Evolutionary conservation across 2,329 filamentous ascomycete species (phyloP).

Genomic region (Cytospora mali): DNA sequence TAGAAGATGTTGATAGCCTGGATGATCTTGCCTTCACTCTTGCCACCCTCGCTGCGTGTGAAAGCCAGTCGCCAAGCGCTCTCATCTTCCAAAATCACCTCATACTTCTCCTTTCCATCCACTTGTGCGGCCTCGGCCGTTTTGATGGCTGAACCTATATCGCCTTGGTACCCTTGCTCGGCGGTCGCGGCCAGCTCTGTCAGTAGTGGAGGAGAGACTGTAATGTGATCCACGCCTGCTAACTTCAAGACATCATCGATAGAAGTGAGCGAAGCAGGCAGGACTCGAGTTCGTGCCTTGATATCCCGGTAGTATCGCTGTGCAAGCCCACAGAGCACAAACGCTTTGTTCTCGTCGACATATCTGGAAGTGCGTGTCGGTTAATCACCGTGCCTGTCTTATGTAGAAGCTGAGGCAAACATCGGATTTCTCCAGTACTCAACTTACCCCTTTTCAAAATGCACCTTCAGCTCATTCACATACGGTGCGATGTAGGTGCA

Average conservation of each 20-base stretch:
- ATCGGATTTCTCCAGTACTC: neutral
- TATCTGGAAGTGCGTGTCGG: constrained; percentile 41
- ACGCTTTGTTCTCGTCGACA: constrained; percentile 50
- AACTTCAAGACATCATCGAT: constrained; percentile 60
- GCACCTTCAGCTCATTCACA: constrained; percentile 66
- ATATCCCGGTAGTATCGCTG: constrained; percentile 54
- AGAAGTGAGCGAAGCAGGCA: constrained; percentile 60
- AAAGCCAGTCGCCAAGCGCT: constrained; percentile 55
- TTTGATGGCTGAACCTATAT: constrained; percentile 37
- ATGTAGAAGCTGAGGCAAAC: neutral
- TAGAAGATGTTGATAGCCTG: constrained; percentile 62
- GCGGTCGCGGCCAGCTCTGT: constrained; percentile 46
- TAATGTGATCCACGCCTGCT: constrained; percentile 61
- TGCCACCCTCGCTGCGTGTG: constrained; percentile 48
- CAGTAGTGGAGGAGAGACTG: constrained; percentile 57
- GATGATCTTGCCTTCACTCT: constrained; percentile 53
- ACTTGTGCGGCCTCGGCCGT: constrained; percentile 27
- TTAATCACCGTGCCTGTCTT: neutral
- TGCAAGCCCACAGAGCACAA: constrained; percentile 53
- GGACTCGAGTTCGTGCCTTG: constrained; percentile 50
- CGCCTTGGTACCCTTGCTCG: constrained; percentile 36
- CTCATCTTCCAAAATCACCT: constrained; percentile 39
- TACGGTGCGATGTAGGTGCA: constrained; percentile 68
- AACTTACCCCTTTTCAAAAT: constrained; percentile 54
- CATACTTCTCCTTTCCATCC: neutral